Evolutionary conservation across 257 asterid genomes (phyloP).

Genomic region (Hygrophila difformis): DNA sequence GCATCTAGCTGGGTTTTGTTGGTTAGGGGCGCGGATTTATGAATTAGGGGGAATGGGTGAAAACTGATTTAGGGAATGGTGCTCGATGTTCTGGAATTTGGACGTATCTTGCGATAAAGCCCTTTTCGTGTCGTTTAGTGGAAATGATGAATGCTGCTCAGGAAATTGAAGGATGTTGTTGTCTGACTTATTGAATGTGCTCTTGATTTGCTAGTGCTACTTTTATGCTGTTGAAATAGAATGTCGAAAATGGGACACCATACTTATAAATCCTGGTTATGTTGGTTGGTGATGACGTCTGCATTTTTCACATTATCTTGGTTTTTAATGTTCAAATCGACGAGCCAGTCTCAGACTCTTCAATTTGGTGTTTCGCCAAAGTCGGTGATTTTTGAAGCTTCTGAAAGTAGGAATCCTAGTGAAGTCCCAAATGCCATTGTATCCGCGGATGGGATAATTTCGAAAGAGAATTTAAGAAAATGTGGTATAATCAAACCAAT

Average conservation of each 20-base stretch:
- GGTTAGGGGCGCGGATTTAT: constrained; percentile 14
- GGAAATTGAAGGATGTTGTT: constrained; percentile 14
- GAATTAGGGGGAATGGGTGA: constrained; percentile 7
- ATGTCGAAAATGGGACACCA: constrained; percentile 44
- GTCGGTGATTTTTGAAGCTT: constrained; percentile 30
- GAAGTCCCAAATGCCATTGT: constrained; percentile 7
- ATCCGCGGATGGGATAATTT: constrained; percentile 9
- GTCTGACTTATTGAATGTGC: not conserved
- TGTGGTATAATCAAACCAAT: constrained; percentile 32
- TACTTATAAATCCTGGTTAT: constrained; percentile 47
- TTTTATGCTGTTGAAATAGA: constrained; percentile 11
- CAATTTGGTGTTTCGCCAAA: constrained; percentile 38
- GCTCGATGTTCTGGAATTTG: constrained; percentile 2
- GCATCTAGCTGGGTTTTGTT: constrained; percentile 1
- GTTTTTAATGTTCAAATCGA: constrained; percentile 57
- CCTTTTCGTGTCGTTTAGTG: not conserved
- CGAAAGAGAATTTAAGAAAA: constrained; percentile 15
- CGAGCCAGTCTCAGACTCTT: constrained; percentile 31
- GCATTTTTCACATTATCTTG: constrained; percentile 60
- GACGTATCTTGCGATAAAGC: not conserved
- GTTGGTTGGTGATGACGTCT: constrained; percentile 50
- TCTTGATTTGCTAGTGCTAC: not conserved
- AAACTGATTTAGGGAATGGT: not conserved
- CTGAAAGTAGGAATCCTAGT: constrained; percentile 18
- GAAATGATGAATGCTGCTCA: constrained; percentile 18